Percentiles rank a stretch among this genome's conserved stretches.
Conservation (phyloP, 2,329 filamentous ascomycete species). For the Ciborinia camelliae region DNA sequence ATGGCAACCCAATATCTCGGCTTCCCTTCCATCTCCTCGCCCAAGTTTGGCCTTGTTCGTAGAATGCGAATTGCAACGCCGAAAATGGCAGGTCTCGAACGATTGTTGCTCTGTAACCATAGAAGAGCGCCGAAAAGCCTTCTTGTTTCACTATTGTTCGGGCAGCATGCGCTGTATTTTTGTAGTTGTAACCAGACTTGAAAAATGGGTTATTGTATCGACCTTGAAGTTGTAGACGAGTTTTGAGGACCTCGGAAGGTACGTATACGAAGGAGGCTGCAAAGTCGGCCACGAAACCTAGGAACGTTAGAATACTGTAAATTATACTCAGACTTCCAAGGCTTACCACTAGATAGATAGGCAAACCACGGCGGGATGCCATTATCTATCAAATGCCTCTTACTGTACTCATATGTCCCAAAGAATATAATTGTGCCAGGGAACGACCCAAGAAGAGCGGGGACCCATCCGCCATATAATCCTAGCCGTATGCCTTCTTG, state of each 20-base stretch:
- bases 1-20: constrained; percentile 75
- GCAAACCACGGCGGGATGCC: constrained; percentile 79
- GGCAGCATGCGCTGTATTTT: constrained; percentile 76
- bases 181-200: constrained; percentile 93
- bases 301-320: background rate
- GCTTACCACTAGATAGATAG: constrained; percentile 77
- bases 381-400: constrained; percentile 79
- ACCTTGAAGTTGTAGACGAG: constrained; percentile 91
- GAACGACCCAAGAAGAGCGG: constrained; percentile 87
- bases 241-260: constrained; percentile 95
- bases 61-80: constrained; percentile 95
- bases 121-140: constrained; percentile 81
- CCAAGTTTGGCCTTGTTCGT: constrained; percentile 85
- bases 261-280: constrained; percentile 93
- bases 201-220: constrained; percentile 94
- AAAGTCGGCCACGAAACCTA: constrained; percentile 88
- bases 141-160: constrained; percentile 81
- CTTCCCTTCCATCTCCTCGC: constrained; percentile 75
- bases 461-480: constrained; percentile 89
- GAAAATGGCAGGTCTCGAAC: constrained; percentile 95
- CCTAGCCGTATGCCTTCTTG: constrained; percentile 86
- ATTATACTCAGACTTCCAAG: background rate
- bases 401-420: constrained; percentile 93
- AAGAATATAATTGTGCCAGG: constrained; percentile 94
- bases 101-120: constrained; percentile 95